phyloP scores from a whole-genome alignment of 1,284 basidiomycete genomes.

The Cryptococcus hybrid region DNA sequence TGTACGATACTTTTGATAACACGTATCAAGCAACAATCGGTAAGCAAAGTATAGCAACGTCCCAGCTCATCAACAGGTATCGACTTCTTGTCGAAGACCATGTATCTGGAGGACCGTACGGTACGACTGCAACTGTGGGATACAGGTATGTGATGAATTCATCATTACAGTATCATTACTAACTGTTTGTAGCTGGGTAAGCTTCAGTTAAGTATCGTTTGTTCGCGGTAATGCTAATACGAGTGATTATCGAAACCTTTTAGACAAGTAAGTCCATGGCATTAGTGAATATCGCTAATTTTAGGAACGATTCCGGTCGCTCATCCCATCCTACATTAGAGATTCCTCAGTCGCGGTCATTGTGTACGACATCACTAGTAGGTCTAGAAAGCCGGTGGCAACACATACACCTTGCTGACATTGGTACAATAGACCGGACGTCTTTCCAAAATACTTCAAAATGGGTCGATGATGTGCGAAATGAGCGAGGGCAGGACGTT shows the following conservation, averaged over 20 bases:
- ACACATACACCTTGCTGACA: not conserved
- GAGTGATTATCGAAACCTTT: not conserved
- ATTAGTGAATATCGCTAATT: constrained; percentile 5
- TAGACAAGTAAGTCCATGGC: constrained; percentile 33
- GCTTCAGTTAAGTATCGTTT: not conserved
- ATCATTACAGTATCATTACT: not conserved
- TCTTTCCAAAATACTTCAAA: constrained; percentile 97
- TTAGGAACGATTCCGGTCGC: constrained; percentile 93
- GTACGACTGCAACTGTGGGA: constrained; percentile 98
- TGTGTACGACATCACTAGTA: constrained; percentile 98
- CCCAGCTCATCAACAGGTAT: constrained; percentile 57
- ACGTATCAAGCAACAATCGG: constrained; percentile 99
- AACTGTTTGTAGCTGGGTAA: not conserved
- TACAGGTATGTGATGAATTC: constrained; percentile 64
- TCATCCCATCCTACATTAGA: constrained; percentile 98
- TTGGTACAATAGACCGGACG: constrained; percentile 67
- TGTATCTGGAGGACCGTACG: constrained; percentile 99
- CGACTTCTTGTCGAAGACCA: constrained; percentile 99
- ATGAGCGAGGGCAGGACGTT: constrained; percentile 95
- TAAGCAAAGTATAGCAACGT: constrained; percentile 3
- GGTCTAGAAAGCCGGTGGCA: constrained; percentile 42
- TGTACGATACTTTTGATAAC: constrained; percentile 99
- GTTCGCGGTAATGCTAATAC: not conserved
- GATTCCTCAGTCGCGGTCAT: constrained; percentile 98
- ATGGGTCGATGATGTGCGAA: constrained; percentile 99